Percentiles rank a stretch among this genome's conserved stretches.
These are phyloP conservation scores for Trichosporon ovoides DNA, from an alignment of 1,284 basidiomycete genomes.

Conservation along the genomic window DNA sequence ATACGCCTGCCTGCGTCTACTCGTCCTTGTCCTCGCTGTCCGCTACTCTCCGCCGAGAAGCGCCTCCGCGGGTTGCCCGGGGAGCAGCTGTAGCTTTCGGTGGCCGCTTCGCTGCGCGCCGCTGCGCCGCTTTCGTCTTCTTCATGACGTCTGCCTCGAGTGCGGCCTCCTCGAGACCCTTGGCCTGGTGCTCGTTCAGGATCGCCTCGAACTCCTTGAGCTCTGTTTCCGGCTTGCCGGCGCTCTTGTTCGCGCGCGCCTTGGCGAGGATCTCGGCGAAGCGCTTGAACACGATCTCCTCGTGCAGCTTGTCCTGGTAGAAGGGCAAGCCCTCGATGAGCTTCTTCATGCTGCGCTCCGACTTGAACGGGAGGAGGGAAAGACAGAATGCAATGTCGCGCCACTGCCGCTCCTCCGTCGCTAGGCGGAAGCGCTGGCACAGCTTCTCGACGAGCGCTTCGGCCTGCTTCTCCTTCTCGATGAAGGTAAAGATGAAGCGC, in stretches of 20 bases:
- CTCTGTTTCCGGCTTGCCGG: slow-evolving; percentile 81
- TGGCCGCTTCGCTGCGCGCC: slow-evolving; percentile 50
- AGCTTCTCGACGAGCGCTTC: slow-evolving; percentile 92
- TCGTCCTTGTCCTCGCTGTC: slow-evolving; percentile 24
- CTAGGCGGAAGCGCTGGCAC: slow-evolving; percentile 85
- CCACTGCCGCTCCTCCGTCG: slow-evolving; percentile 90
- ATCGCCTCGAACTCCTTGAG: slow-evolving; percentile 87
- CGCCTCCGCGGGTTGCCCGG: slow-evolving; percentile 4
- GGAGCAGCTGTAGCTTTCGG: slow-evolving; percentile 6
- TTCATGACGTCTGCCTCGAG: slow-evolving; percentile 75
- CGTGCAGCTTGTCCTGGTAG: slow-evolving; percentile 94
- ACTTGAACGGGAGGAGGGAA: slow-evolving; percentile 91
- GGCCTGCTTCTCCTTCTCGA: slow-evolving; percentile 98
- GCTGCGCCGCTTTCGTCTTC: slow-evolving; percentile 73
- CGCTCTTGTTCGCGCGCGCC: slow-evolving; percentile 76
- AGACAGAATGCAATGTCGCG: slow-evolving; percentile 95
- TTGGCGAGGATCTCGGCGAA: slow-evolving; percentile 86
- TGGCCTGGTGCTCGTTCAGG: slow-evolving; percentile 70
- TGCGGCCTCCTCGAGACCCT: slow-evolving; percentile 86
- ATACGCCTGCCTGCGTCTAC: slow-evolving; percentile 8
- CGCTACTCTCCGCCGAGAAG: slow-evolving; percentile 12
- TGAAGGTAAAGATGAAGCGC: slow-evolving; percentile 92
- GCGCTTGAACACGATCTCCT: slow-evolving; percentile 70
- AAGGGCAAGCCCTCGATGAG: slow-evolving; percentile 84
- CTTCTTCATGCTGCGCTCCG: slow-evolving; percentile 91